Base-by-base conservation (phyloP, 805 yeast genomes). In the Yarrowia porcina region DNA sequence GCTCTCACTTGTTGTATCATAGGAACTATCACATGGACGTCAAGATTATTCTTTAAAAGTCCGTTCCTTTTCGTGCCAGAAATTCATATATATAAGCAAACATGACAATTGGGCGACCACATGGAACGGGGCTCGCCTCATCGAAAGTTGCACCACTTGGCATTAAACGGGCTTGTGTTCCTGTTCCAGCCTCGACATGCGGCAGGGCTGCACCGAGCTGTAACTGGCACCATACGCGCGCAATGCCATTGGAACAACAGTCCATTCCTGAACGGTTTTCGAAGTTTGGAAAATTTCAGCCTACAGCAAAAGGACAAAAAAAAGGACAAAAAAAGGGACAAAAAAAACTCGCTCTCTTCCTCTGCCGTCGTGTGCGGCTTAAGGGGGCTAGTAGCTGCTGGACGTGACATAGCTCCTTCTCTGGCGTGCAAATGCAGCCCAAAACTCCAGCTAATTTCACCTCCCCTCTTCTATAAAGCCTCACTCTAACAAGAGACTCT, bases 141-240 rank as follows among this genome's bases (percentile, higher is more conserved):
- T 17, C 30, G 32, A 42, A 15, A 23, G 25, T n/a, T 17, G 20
- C 49, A 25, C 49, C 49, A n/a, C 49, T 42, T 42, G 49, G 49
- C 49, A 42, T 18, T 8, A 9, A 8, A 36, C 41, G 41, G 41
- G 9, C 41, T 4, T 11, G 32, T 28, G 50, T 28, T 28, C 35
- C 50, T 44, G 17, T 28, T 45, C 36, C 13, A 28, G 35, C 2
- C 11, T 12, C 33, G 13, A 7, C 52, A 30, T 45, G 52, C 52
- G 36, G 36, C 25, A 13, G 18, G 17, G 18, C 35, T 45, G 52
- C 52, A 45, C 25, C 15, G 4, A 5, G 50, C 52, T 45, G 18
- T 45, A 30, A 45, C 52, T 30, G 52, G 52, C 36, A 45, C 52
- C 41, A 33, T n/a, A 49, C 41, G 32, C 41, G 57, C 20, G 28